A percentile compares a stretch with the other conserved stretches of the same genome.
Evolutionary conservation across 371 early-diverging fungal genomes (phyloP).

Genomic region (Haplosporangium sp.): DNA sequence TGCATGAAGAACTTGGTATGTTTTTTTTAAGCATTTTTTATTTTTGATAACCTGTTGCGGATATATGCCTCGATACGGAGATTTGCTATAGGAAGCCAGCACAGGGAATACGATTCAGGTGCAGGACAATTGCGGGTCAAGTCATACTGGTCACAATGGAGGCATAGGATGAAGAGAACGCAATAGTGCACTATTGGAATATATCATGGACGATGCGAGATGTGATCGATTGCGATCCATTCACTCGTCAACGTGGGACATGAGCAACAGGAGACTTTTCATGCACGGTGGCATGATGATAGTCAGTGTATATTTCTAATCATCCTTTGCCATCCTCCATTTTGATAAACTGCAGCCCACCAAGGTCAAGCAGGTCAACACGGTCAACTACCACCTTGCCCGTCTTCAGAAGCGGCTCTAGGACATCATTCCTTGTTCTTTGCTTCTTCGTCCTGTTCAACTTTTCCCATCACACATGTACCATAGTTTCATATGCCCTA

Average conservation of each 20-base stretch:
- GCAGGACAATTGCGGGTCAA: too few species aligned
- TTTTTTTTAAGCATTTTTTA: neutral
- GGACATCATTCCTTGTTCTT: neutral
- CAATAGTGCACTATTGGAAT: too few species aligned
- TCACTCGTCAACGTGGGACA: too few species aligned
- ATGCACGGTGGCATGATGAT: neutral
- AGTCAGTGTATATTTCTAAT: neutral
- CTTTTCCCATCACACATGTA: too few species aligned
- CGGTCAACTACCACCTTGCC: slow-evolving; percentile 75
- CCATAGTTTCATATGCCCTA: too few species aligned
- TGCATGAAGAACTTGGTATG: slow-evolving; percentile 75
- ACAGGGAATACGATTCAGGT: too few species aligned
- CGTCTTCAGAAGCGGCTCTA: slow-evolving; percentile 75
- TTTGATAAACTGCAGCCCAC: slow-evolving; percentile 53
- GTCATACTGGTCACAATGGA: too few species aligned
- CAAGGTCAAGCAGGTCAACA: slow-evolving; percentile 64
- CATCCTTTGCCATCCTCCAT: neutral
- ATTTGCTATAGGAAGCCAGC: neutral
- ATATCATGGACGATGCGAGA: too few species aligned
- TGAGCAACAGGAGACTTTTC: too few species aligned
- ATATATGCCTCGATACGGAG: neutral
- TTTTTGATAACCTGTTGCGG: neutral
- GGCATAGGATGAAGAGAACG: too few species aligned
- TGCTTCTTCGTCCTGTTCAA: too few species aligned
- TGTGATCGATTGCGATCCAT: neutral